Conservation (phyloP, 371 early-diverging fungal genomes). For the Zychaea mexicana region DNA sequence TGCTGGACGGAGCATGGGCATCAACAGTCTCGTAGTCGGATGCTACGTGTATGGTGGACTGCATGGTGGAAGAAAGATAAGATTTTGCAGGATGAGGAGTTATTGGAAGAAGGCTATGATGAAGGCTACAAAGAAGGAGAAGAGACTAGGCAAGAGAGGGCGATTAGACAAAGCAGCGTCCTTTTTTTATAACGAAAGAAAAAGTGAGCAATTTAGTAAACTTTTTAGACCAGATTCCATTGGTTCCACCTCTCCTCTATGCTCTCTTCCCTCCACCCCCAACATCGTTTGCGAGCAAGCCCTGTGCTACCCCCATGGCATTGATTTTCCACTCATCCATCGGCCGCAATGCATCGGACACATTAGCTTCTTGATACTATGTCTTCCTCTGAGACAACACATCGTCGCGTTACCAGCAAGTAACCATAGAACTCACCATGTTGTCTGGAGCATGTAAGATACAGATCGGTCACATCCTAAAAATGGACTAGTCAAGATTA, state of each 20-base stretch:
- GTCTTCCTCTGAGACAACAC: no score
- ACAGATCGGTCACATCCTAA: no score
- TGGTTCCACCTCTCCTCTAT: slow-evolving; percentile 2
- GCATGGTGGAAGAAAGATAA: slow-evolving; percentile 6
- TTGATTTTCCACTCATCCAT: neutral
- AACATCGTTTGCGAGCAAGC: neutral
- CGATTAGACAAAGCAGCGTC: neutral
- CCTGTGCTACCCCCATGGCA: neutral
- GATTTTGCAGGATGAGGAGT: neutral
- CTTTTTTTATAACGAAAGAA: neutral
- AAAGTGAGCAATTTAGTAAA: slow-evolving; percentile 2
- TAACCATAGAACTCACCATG: no score
- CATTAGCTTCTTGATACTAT: no score
- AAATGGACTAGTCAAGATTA: no score
- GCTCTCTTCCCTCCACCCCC: neutral
- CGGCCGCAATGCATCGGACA: neutral
- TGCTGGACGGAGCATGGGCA: slow-evolving; percentile 33
- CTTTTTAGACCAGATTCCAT: neutral
- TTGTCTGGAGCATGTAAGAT: no score
- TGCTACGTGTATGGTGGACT: slow-evolving; percentile 27
- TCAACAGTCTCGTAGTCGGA: slow-evolving; percentile 24
- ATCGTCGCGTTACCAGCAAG: no score
- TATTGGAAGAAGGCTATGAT: neutral
- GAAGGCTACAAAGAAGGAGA: neutral
- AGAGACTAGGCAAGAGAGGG: neutral